These are phyloP conservation scores for Botryotinia globosa DNA, from an alignment of 2,329 filamentous ascomycete species.

Conservation along the genomic window DNA sequence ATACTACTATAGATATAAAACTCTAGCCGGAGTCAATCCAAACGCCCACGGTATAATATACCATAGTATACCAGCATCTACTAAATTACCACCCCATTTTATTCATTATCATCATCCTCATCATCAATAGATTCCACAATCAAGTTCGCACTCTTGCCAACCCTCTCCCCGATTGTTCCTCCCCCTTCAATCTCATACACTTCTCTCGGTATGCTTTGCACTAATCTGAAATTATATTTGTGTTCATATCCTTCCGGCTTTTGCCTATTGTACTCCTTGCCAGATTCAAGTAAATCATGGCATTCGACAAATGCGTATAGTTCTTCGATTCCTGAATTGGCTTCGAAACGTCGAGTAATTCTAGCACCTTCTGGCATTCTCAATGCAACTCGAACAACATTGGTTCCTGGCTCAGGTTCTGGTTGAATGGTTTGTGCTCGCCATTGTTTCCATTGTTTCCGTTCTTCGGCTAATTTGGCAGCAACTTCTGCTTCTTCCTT, in stretches of 20 bases:
- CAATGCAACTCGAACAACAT: conserved; percentile 68
- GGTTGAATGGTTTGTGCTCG: conserved; percentile 62
- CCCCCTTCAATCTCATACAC: conserved; percentile 70
- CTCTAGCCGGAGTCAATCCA: neutral
- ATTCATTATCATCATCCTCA: conserved; percentile 30
- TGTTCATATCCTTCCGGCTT: conserved; percentile 71
- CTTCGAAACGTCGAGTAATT: conserved; percentile 70
- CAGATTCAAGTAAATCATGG: conserved; percentile 60
- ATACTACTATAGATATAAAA: neutral
- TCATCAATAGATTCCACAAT: conserved; percentile 72
- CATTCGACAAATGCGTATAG: conserved; percentile 96
- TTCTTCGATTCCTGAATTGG: conserved; percentile 67
- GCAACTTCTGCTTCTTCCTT: conserved; percentile 59
- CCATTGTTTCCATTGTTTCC: conserved; percentile 76
- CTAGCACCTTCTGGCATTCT: conserved; percentile 64
- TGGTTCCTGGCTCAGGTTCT: conserved; percentile 65
- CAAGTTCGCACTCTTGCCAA: conserved; percentile 82
- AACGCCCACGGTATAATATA: neutral
- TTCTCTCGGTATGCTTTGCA: conserved; percentile 78
- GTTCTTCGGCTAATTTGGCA: conserved; percentile 48
- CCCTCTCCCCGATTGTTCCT: conserved; percentile 65
- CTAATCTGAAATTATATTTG: conserved; percentile 79
- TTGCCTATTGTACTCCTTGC: conserved; percentile 27
- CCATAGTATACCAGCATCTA: neutral
- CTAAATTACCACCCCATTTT: neutral